Conservation (phyloP, 805 yeast genomes). For the Ogataea degrootiae region DNA sequence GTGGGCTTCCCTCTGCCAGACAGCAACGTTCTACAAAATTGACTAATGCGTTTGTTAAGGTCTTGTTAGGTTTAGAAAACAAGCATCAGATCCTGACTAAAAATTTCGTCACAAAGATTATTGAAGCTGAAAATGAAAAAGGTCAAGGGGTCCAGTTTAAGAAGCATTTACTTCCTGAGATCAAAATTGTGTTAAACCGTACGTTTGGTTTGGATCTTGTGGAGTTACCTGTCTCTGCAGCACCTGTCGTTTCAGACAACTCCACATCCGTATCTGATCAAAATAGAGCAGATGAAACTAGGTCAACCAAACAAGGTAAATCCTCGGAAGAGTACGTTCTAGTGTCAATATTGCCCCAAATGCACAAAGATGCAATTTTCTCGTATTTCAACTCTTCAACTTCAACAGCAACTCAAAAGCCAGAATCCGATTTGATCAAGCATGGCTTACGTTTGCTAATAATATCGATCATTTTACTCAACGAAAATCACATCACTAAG, state of each 20-base stretch:
- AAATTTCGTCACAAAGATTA: slow-evolving; percentile 21
- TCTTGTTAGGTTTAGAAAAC: slow-evolving; percentile 25
- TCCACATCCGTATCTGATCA: background rate
- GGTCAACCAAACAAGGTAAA: background rate
- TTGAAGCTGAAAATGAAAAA: slow-evolving; percentile 27
- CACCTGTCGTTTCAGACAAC: background rate
- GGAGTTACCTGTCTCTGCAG: slow-evolving; percentile 16
- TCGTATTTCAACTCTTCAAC: slow-evolving; percentile 10
- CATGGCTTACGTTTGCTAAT: slow-evolving; percentile 27
- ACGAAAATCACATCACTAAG: slow-evolving; percentile 25
- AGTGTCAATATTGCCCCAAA: slow-evolving; percentile 16
- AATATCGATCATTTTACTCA: slow-evolving; percentile 21
- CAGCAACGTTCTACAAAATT: slow-evolving; percentile 17
- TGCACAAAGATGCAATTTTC: slow-evolving; percentile 20
- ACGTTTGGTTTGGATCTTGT: slow-evolving; percentile 25
- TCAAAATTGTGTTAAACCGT: slow-evolving; percentile 9
- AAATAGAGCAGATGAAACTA: background rate
- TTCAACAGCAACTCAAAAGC: slow-evolving; percentile 18
- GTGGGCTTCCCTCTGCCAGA: slow-evolving; percentile 1
- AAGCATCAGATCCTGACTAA: slow-evolving; percentile 25
- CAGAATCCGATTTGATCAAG: slow-evolving; percentile 17
- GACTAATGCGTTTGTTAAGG: slow-evolving; percentile 23
- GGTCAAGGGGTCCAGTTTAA: slow-evolving; percentile 25
- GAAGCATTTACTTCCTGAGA: slow-evolving; percentile 18
- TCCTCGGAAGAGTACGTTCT: slow-evolving; percentile 23